phyloP scores from a whole-genome alignment of 176 grass and related monocot species.

The sorghum (Sorghum bicolor) region DNA sequence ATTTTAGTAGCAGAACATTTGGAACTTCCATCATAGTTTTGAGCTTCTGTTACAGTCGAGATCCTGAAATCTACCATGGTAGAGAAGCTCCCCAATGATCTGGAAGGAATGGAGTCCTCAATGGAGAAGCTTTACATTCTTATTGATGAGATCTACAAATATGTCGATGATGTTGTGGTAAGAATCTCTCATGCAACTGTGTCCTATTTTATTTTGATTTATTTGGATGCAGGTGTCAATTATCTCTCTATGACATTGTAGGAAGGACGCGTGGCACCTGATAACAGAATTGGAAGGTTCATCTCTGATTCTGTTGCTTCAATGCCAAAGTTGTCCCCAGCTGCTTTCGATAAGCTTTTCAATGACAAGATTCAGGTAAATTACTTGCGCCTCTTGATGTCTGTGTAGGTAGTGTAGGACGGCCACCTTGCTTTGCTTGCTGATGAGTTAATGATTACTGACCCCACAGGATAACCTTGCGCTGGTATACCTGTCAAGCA shows the following conservation, averaged over 20 bases:
- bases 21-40: not conserved
- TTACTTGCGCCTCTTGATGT: not conserved
- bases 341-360: conserved; percentile 86
- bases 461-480: conserved; percentile 73
- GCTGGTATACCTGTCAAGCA: conserved; percentile 83
- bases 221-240: not conserved
- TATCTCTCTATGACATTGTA: conserved; percentile 18
- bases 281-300: conserved; percentile 75
- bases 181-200: not conserved
- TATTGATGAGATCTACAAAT: conserved; percentile 93
- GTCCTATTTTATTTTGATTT: not conserved
- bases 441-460: not conserved
- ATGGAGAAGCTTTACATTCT: conserved; percentile 73
- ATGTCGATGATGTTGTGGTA: conserved; percentile 92
- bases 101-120: conserved; percentile 92
- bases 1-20: not conserved
- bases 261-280: conserved; percentile 61
- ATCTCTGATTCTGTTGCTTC: conserved; percentile 68
- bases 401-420: not conserved
- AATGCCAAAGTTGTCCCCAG: conserved; percentile 69
- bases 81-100: conserved; percentile 87
- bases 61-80: conserved; percentile 73
- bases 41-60: conserved; percentile 48
- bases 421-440: not conserved
- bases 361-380: conserved; percentile 90